These are phyloP conservation scores for Podaxis sp. DNA, from an alignment of 768 basidiomycete species.

Conservation along the genomic window DNA sequence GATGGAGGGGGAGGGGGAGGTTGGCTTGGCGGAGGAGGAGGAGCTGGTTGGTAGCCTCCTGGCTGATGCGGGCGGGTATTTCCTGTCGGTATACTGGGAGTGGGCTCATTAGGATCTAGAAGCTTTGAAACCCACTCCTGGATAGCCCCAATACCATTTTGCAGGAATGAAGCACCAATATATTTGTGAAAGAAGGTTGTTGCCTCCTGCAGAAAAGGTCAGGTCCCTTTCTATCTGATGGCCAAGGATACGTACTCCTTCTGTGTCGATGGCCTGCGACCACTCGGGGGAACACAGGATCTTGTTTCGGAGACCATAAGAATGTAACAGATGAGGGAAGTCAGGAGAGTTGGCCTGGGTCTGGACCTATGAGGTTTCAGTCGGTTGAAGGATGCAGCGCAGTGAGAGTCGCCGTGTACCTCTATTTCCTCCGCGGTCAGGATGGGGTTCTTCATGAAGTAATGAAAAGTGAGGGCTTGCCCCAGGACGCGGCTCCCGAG, in stretches of 20 bases:
- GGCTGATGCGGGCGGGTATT: slow-evolving; percentile 2
- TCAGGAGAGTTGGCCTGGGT: neutral
- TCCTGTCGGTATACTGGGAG: slow-evolving; percentile 9
- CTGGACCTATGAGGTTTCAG: neutral
- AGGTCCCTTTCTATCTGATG: neutral
- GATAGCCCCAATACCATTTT: slow-evolving; percentile 47
- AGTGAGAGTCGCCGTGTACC: slow-evolving; percentile 29
- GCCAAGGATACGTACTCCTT: slow-evolving; percentile 17
- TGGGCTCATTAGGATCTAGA: slow-evolving; percentile 42
- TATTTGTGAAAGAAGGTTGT: slow-evolving; percentile 57
- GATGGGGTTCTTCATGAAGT: slow-evolving; percentile 46
- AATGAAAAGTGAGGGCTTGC: slow-evolving; percentile 47
- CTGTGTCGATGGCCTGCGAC: slow-evolving; percentile 21
- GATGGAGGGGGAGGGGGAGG: slow-evolving; percentile 20
- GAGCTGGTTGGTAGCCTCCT: neutral
- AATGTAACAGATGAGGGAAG: slow-evolving; percentile 7
- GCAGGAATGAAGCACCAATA: slow-evolving; percentile 64
- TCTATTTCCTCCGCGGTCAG: slow-evolving; percentile 39
- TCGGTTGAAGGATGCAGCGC: too few relatives aligned
- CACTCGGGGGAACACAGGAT: slow-evolving; percentile 45
- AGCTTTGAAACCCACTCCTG: slow-evolving; percentile 59
- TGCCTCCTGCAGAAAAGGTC: slow-evolving; percentile 43
- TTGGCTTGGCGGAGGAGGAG: slow-evolving; percentile 8
- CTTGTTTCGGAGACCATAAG: slow-evolving; percentile 52
- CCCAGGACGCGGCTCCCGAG: slow-evolving; percentile 55